phyloP scores from a whole-genome alignment of 495 filamentous ascomycete genomes.

The Tuber calosporum region DNA sequence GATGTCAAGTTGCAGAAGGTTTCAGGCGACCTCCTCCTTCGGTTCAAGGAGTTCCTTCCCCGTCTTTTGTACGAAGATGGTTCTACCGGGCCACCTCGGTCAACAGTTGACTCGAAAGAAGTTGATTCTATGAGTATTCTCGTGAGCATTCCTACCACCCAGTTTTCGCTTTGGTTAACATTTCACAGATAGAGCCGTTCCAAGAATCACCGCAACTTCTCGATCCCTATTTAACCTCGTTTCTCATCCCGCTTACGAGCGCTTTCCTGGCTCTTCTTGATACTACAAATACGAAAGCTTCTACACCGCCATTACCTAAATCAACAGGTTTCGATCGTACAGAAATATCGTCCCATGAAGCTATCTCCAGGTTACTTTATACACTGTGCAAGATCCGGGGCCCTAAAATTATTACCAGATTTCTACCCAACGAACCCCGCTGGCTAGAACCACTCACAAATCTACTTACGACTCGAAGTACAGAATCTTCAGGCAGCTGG shows the following conservation, averaged over 20 bases:
- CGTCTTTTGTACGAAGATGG: conserved; percentile 21
- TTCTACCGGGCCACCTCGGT: conserved; percentile 2
- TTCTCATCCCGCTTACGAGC: conserved; percentile 64
- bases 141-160: conserved; percentile 39
- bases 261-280: conserved; percentile 64
- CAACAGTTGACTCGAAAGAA: conserved; percentile 9
- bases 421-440: conserved; percentile 79
- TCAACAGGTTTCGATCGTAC: conserved; percentile 46
- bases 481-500: conserved; percentile 50
- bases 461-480: conserved; percentile 12
- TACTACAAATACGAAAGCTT: background rate
- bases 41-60: conserved; percentile 54
- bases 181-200: conserved; percentile 71
- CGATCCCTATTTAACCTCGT: conserved; percentile 71
- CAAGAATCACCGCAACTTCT: conserved; percentile 94
- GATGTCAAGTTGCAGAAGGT: conserved; percentile 68
- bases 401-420: conserved; percentile 81
- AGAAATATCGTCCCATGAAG: conserved; percentile 54
- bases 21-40: conserved; percentile 59
- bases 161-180: conserved; percentile 27
- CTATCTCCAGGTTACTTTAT: conserved; percentile 72
- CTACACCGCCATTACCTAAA: conserved; percentile 30
- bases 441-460: conserved; percentile 64
- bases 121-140: conserved; percentile 22
- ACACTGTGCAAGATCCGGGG: conserved; percentile 91